Evolutionary conservation across 1,139 yeast genomes (phyloP).

Genomic region (Wickerhamomyces sp.): DNA sequence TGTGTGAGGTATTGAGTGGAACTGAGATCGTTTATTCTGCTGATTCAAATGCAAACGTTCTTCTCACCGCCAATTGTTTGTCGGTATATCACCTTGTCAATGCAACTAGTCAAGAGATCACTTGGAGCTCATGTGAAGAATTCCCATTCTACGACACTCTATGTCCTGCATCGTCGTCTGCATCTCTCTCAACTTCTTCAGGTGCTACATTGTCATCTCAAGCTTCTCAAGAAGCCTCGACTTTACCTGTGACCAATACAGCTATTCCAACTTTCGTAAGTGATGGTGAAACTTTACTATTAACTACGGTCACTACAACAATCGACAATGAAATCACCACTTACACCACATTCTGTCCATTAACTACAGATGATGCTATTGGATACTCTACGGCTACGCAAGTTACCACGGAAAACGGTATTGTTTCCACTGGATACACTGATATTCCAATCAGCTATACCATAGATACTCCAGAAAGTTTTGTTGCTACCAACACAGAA

Average conservation of each 20-base stretch:
- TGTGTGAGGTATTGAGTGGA: conserved; percentile 13
- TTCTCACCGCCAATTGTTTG: conserved; percentile 21
- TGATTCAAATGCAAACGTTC: conserved; percentile 11
- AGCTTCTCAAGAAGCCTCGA: conserved; percentile 2
- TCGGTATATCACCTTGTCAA: conserved; percentile 19
- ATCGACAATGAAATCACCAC: conserved; percentile 7
- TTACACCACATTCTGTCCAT: conserved; percentile 22
- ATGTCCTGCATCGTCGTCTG: conserved; percentile 8
- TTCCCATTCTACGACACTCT: conserved; percentile 18
- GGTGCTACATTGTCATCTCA: neutral
- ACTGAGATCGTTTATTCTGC: conserved; percentile 20
- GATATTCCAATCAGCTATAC: conserved; percentile 6
- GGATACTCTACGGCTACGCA: conserved; percentile 4
- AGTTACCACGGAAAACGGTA: conserved; percentile 3
- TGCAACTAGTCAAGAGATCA: conserved; percentile 8
- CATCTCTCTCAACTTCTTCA: neutral
- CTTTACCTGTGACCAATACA: conserved; percentile 3
- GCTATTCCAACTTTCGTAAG: conserved; percentile 5
- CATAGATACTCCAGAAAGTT: conserved; percentile 5
- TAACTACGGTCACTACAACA: conserved; percentile 18
- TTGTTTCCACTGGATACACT: conserved; percentile 3
- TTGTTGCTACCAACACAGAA: conserved; percentile 16
- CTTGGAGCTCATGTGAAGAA: conserved; percentile 22
- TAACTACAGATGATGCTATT: conserved; percentile 2
- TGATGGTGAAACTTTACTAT: conserved; percentile 10